Evolutionary conservation across 345 rosid species (phyloP), one percentile per base, ranked within the genome.

Genomic region (Citrus reticulata): DNA sequence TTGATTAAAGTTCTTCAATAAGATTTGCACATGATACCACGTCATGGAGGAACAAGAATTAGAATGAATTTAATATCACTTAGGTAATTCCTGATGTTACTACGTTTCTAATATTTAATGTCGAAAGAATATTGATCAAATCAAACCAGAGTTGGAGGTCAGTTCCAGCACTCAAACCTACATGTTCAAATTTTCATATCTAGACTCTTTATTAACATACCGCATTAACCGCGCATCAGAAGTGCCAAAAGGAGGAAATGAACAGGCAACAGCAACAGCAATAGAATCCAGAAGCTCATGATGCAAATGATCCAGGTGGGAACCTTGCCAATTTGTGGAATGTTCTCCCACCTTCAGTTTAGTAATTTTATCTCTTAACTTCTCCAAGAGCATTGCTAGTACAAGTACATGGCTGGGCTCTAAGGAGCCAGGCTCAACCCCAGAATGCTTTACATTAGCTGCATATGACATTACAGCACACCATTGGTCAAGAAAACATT

Each of bases 401-500:
- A 87, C 73, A 79, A 80, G 81, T 76, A 89, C 76, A 70, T 73
- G 65, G 77, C 84, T 75, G 63, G 86, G 77, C 65, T 88, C 84
- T 46, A 27, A 68, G 73, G 76, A 75, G 78, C 81, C 84, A 76
- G 42, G 69, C 57, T 57, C 84, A 69, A 46, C 75, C 67, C 77
- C 84, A 83, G 83, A 84, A 74, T 75, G 71, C 81, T 71, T 82
- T 72, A 82, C 79, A 79, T 87, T 82, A 74, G 81, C 82, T 51
- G 85, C 91, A 85, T 83, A 88, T 16, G 94, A 87, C 76, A 94
- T 73, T 77, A 91, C 76, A 80, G 90, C 81, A 83, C 75, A 61
- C 95, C 97, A 93, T 85, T 92, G 99, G 81, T 89, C 91, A 72
- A 84, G 79, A 81, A 92, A 91, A 82, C 80, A 88, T 84, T 92